Evolutionary conservation across 371 early-diverging fungal species (phyloP), one percentile per base, ranked within the genome.

Genomic region (Apophysomyces variabilis): DNA sequence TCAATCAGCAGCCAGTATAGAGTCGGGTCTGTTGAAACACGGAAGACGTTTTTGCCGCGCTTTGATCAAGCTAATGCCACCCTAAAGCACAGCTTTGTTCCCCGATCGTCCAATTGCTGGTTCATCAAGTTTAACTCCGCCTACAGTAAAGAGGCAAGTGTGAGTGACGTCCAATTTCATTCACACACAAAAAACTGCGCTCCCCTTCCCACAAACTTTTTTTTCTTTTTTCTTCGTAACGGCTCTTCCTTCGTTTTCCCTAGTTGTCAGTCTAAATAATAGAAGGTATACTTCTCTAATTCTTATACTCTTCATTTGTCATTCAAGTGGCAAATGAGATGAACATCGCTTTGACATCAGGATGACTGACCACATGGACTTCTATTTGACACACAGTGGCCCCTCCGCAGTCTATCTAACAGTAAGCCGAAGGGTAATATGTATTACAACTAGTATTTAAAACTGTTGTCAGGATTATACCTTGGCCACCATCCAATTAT

Each of bases 341-440:
- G 54, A 50, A n/a, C 54, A 50, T 50, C 54, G 54, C 54, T 50
- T 26, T 50, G 54, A 50, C 54, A 50, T 50, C 54, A 50, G 54
- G 54, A 50, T 21, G 54, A 50, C 54, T 50, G 54, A 50, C 54
- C 54, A 50, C 54, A 26, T 50, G 54, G 32, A 50, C 54, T 50
- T 50, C 16, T 50, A 50, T 50, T 50, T 50, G 54, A 50, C 54
- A 50, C 54, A 50, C 54, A 50, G 54, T 50, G 54, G 54, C 54
- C 21, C 54, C 54, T 50, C 54, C 54, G 54, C 54, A 50, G 54
- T 50, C 54, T 50, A 50, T 50, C 54, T 50, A n/a, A 50, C 21
- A 50, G 54, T 50, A 50, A 50, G 54, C 18, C 21, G 16, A 18
- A 18, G 8, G 32, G 32, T 26, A 18, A 7, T 50, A 50, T 50